Conservation (phyloP, 75 land plant genomes). For the Picea glauca region DNA sequence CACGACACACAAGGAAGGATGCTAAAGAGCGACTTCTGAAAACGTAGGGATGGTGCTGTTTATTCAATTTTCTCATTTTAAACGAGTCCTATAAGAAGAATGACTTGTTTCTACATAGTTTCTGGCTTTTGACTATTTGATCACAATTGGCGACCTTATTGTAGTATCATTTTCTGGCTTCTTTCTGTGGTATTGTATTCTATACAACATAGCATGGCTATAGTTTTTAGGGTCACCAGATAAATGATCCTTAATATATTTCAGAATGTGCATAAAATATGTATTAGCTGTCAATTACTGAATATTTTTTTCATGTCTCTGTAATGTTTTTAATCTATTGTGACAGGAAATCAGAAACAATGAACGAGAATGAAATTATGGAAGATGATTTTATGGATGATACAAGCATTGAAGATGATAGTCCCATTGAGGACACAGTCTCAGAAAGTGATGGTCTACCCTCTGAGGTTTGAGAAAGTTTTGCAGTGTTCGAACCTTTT, state of each 20-base stretch:
- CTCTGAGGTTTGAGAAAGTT: slow-evolving; percentile 42
- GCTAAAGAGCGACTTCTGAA: not conserved
- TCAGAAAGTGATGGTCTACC: slow-evolving; percentile 62
- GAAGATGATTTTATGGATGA: slow-evolving; percentile 15
- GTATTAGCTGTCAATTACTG: not conserved
- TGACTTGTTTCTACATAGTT: not conserved
- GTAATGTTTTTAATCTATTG: not conserved
- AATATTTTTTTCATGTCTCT: not conserved
- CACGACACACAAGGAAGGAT: not conserved
- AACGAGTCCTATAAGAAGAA: not conserved
- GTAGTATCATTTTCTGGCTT: too few relatives aligned
- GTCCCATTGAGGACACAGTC: slow-evolving; percentile 19
- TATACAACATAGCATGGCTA: not conserved
- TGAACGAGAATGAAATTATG: slow-evolving; percentile 10
- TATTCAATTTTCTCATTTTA: not conserved
- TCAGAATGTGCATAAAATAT: not conserved
- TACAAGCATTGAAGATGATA: slow-evolving; percentile 15
- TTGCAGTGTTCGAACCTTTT: not conserved
- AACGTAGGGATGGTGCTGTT: not conserved
- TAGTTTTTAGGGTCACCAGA: slow-evolving; percentile 3
- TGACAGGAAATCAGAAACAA: slow-evolving; percentile 6
- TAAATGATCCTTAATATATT: not conserved
- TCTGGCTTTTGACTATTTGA: too few relatives aligned
- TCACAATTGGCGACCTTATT: too few relatives aligned
- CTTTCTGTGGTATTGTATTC: not conserved